Conservation (phyloP, 345 rosid genomes). For the Dipteronia dyeriana region DNA sequence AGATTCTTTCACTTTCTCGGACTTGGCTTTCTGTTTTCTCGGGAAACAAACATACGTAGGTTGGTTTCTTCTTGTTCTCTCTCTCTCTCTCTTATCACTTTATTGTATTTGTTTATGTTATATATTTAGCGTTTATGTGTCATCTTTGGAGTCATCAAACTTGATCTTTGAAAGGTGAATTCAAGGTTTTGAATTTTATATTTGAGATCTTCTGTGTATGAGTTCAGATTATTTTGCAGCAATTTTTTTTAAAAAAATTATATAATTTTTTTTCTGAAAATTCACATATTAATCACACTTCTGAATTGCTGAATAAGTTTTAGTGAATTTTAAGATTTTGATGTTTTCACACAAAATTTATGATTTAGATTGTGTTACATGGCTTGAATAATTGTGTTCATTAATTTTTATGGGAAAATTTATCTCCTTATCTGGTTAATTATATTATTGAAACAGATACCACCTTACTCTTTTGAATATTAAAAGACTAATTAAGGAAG, state of each 20-base stretch:
- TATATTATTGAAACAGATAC: background rate
- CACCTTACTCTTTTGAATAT: conserved; percentile 1
- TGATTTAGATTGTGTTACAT: background rate
- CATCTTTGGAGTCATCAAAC: conserved; percentile 13
- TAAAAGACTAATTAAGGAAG: background rate
- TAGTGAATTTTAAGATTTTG: background rate
- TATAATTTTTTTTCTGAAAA: background rate
- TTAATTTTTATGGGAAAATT: background rate
- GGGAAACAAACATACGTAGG: conserved; percentile 22
- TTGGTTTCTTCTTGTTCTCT: background rate
- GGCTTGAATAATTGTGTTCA: background rate
- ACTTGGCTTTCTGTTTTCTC: conserved; percentile 7
- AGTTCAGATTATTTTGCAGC: background rate
- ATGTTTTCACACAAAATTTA: background rate
- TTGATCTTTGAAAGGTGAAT: conserved; percentile 1
- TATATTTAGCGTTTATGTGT: background rate
- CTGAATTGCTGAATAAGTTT: background rate
- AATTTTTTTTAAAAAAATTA: background rate
- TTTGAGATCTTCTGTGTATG: background rate
- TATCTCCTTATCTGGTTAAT: background rate
- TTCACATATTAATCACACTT: background rate
- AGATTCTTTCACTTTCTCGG: conserved; percentile 1
- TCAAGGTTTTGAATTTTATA: background rate
- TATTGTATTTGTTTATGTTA: background rate
- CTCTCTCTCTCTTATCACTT: background rate